Conservation (phyloP, 2,329 filamentous ascomycete genomes). For the Calonectria pteridis region DNA sequence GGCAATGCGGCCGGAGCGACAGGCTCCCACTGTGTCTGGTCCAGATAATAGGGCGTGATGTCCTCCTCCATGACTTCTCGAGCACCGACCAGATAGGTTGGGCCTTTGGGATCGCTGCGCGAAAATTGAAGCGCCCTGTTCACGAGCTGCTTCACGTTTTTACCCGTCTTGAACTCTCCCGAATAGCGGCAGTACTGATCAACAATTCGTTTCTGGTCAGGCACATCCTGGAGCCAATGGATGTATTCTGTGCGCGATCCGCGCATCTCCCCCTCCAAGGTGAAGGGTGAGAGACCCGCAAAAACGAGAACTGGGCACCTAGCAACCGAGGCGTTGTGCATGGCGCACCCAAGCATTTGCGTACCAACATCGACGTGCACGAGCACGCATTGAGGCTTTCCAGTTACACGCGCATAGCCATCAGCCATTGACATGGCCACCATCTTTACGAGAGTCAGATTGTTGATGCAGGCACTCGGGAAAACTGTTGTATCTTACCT, state of each 20-base stretch:
- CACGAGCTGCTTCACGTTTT: constrained; percentile 89
- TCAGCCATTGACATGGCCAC: constrained; percentile 87
- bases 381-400: constrained; percentile 80
- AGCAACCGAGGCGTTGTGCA: constrained; percentile 82
- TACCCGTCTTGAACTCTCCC: constrained; percentile 83
- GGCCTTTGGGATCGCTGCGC: constrained; percentile 79
- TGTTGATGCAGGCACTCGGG: no score
- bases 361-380: constrained; percentile 86
- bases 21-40: constrained; percentile 77
- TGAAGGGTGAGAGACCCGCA: constrained; percentile 81
- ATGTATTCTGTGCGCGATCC: constrained; percentile 84
- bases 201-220: constrained; percentile 83
- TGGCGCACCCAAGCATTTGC: constrained; percentile 79
- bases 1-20: constrained; percentile 73
- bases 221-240: constrained; percentile 86
- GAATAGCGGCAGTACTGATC: constrained; percentile 87
- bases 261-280: constrained; percentile 79
- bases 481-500: background rate
- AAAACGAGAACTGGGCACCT: constrained; percentile 82
- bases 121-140: constrained; percentile 86
- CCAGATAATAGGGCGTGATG: constrained; percentile 76
- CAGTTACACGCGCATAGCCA: constrained; percentile 78
- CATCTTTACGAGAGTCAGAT: constrained; percentile 65
- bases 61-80: constrained; percentile 89
- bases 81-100: constrained; percentile 81